Evolutionary conservation across 1,139 yeast genomes (phyloP).

Genomic region (Candida tropicalis): DNA sequence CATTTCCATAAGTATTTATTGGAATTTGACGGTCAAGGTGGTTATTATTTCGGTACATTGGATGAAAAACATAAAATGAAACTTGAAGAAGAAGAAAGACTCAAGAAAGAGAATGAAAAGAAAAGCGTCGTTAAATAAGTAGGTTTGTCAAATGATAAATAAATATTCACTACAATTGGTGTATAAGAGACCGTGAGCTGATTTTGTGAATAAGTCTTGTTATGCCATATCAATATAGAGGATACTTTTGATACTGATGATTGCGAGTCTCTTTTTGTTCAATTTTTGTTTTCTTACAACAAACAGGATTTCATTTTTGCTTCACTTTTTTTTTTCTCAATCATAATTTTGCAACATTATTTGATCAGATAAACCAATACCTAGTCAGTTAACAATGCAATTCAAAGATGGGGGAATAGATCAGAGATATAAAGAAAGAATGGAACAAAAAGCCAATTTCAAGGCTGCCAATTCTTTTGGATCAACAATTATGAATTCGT

Average conservation of each 20-base stretch:
- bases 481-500: not conserved
- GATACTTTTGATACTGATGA: not conserved
- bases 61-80: slow-evolving; percentile 69
- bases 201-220: not conserved
- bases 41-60: slow-evolving; percentile 67
- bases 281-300: not conserved
- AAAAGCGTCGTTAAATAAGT: slow-evolving; percentile 14
- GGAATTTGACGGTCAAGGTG: slow-evolving; percentile 85
- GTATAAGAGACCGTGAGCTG: too few species aligned
- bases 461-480: not conserved
- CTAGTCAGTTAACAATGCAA: not conserved
- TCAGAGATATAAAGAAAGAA: not conserved
- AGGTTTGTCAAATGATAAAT: too few species aligned
- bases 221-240: slow-evolving; percentile 2
- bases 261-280: not conserved
- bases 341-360: too few species aligned
- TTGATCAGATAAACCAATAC: not conserved
- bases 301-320: not conserved
- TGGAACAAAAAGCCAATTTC: slow-evolving; percentile 9
- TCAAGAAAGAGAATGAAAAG: slow-evolving; percentile 33
- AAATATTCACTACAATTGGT: too few species aligned
- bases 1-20: slow-evolving; percentile 82
- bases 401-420: not conserved
- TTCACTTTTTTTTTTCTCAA: too few species aligned
- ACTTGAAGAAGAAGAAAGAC: slow-evolving; percentile 68